phyloP scores from a whole-genome alignment of 2,329 filamentous ascomycete species.

The Claviceps humidiphila region DNA sequence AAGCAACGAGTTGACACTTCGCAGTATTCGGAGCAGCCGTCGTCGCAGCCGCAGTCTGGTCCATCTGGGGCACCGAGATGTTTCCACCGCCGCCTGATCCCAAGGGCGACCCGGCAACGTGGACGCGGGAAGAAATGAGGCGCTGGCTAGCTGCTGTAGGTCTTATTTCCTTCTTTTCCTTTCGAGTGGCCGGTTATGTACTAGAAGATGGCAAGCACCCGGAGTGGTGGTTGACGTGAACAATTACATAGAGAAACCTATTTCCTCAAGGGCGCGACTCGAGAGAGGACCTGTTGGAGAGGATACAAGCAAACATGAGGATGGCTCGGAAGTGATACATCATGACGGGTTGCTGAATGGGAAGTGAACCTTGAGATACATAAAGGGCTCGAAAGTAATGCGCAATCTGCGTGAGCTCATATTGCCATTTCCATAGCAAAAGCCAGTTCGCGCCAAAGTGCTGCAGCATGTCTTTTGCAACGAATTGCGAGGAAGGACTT shows the following conservation, averaged over 20 bases:
- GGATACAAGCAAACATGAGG: conserved; percentile 35
- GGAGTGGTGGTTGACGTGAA: too few species aligned
- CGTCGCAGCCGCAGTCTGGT: conserved; percentile 68
- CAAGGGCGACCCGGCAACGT: conserved; percentile 55
- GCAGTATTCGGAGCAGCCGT: conserved; percentile 69
- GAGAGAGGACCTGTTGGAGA: conserved; percentile 32
- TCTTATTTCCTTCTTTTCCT: conserved; percentile 8
- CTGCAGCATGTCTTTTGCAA: too few species aligned
- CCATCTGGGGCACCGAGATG: conserved; percentile 74
- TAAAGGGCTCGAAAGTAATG: not conserved
- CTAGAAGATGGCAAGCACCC: too few species aligned
- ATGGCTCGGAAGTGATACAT: conserved; percentile 16
- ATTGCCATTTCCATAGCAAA: too few species aligned
- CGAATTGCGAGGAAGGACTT: too few species aligned
- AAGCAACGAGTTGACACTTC: not conserved
- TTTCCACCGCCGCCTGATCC: conserved; percentile 67
- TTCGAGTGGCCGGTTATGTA: too few species aligned
- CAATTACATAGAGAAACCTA: conserved; percentile 27
- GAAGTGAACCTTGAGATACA: not conserved
- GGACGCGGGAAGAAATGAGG: conserved; percentile 69
- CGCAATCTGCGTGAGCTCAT: not conserved
- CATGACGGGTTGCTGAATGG: not conserved
- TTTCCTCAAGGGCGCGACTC: conserved; percentile 30
- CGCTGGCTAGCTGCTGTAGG: conserved; percentile 72
- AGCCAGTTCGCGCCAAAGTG: too few species aligned